phyloP scores from a whole-genome alignment of 1,139 yeast species.

The Diutina catenulata region DNA sequence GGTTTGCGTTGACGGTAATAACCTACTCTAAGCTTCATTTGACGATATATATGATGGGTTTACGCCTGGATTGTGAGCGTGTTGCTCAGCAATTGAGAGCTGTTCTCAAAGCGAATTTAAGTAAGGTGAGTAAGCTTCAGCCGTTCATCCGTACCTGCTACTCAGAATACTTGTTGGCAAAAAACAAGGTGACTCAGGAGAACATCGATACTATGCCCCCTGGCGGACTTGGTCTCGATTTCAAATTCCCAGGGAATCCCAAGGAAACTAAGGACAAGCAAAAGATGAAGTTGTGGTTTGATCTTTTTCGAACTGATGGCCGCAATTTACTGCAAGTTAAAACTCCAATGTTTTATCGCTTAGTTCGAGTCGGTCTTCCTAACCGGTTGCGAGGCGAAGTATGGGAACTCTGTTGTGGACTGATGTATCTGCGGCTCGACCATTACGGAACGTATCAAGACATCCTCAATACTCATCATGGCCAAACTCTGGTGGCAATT shows the following conservation, averaged over 20 bases:
- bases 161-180: conserved; percentile 70
- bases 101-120: conserved; percentile 51
- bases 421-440: conserved; percentile 62
- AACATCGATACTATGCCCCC: conserved; percentile 46
- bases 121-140: conserved; percentile 47
- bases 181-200: conserved; percentile 39
- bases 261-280: conserved; percentile 67
- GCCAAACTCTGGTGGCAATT: conserved; percentile 65
- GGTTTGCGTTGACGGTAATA: conserved; percentile 66
- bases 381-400: conserved; percentile 87
- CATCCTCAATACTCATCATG: conserved; percentile 47
- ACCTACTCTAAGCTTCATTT: conserved; percentile 59
- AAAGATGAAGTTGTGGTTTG: conserved; percentile 90
- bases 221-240: conserved; percentile 76
- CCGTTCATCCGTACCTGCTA: conserved; percentile 66
- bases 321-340: conserved; percentile 66
- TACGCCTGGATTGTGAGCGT: conserved; percentile 66
- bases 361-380: conserved; percentile 85
- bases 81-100: conserved; percentile 62
- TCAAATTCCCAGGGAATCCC: conserved; percentile 86
- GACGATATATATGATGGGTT: conserved; percentile 65
- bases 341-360: conserved; percentile 68
- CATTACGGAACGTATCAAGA: conserved; percentile 48
- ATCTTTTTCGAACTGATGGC: conserved; percentile 73
- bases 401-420: conserved; percentile 90